Evolutionary conservation across 192 early-diverging fungal species (phyloP).

Genomic region (Nowakowskiella sp.): DNA sequence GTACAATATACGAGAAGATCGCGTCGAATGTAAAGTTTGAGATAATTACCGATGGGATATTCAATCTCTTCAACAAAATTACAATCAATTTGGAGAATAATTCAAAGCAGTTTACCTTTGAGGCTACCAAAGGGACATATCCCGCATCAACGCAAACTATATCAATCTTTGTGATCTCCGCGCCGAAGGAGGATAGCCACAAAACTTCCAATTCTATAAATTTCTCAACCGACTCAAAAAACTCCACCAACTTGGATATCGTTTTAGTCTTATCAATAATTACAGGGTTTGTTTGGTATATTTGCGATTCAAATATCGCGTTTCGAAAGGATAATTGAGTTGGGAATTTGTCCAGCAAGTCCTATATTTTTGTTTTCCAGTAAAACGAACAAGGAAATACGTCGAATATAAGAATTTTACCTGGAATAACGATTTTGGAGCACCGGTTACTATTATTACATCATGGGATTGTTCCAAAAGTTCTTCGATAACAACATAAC

Average conservation of each 20-base stretch:
- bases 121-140: conserved; percentile 25
- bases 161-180: conserved; percentile 9
- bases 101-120: conserved; percentile 17
- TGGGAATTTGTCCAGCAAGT: conserved; percentile 15
- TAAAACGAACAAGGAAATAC: too few relatives aligned
- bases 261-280: conserved; percentile 25
- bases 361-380: too few relatives aligned
- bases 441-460: conserved; percentile 27
- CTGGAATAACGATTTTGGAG: conserved; percentile 26
- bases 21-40: conserved; percentile 48
- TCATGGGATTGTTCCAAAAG: conserved; percentile 25
- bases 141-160: conserved; percentile 34
- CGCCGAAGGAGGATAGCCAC: conserved; percentile 21
- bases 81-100: neutral
- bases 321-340: neutral
- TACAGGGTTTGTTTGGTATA: conserved; percentile 12
- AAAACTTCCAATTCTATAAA: conserved; percentile 14
- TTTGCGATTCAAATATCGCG: conserved; percentile 7
- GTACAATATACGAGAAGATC: conserved; percentile 28
- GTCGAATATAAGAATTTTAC: too few relatives aligned
- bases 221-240: conserved; percentile 12
- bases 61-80: conserved; percentile 10
- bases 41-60: conserved; percentile 28
- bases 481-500: conserved; percentile 1
- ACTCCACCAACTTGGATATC: conserved; percentile 4